phyloP scores from a whole-genome alignment of 495 filamentous ascomycete species.

The Antarctomyces pellizariae region DNA sequence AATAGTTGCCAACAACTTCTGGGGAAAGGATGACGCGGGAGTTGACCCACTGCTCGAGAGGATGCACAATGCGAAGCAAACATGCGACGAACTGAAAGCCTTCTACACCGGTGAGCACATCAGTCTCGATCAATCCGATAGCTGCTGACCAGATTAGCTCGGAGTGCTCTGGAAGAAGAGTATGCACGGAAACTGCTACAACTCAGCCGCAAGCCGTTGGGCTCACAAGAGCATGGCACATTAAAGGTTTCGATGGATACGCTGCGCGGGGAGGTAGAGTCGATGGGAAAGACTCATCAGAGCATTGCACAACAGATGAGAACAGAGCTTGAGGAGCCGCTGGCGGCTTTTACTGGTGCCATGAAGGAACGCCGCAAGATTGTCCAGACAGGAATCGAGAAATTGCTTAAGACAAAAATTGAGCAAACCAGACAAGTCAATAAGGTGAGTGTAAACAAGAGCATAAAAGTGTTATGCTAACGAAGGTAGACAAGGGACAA shows the following conservation, averaged over 20 bases:
- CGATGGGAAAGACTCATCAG: conserved; percentile 82
- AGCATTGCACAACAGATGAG: conserved; percentile 86
- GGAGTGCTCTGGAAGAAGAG: conserved; percentile 88
- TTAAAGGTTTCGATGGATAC: conserved; percentile 66
- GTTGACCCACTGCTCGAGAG: conserved; percentile 81
- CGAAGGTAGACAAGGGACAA: conserved; percentile 51
- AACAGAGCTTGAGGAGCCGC: conserved; percentile 84
- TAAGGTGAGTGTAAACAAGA: conserved; percentile 33
- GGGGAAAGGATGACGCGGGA: conserved; percentile 97
- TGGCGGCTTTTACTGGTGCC: conserved; percentile 74
- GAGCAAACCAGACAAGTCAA: conserved; percentile 81
- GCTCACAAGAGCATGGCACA: conserved; percentile 70
- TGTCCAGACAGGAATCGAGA: conserved; percentile 78
- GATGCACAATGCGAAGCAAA: conserved; percentile 88
- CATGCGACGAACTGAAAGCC: conserved; percentile 76
- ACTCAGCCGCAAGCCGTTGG: conserved; percentile 70
- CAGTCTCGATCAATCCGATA: background rate
- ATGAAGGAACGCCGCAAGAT: conserved; percentile 94
- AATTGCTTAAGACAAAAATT: conserved; percentile 74
- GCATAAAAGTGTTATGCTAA: conserved; percentile 10
- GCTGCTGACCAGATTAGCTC: conserved; percentile 26
- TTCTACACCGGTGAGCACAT: conserved; percentile 60
- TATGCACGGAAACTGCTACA: conserved; percentile 81
- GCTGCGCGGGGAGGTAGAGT: conserved; percentile 75
- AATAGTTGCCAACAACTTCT: conserved; percentile 84